Conservation (phyloP, 176 grass and related monocot genomes). For the Rhynchospora breviuscula region DNA sequence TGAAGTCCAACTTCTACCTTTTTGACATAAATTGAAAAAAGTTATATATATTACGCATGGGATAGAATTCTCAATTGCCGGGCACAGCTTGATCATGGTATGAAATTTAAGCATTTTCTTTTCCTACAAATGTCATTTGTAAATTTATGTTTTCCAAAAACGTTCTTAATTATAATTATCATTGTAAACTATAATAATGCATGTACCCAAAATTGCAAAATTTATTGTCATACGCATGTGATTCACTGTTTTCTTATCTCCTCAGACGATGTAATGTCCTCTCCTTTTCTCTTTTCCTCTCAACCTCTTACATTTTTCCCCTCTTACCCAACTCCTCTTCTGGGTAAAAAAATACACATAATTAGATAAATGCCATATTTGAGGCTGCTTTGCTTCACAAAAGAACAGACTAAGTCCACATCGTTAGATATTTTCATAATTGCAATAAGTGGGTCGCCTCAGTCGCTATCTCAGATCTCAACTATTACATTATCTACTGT, state of each 20-base stretch:
- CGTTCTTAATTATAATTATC: background rate
- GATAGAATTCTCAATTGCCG: too few relatives aligned
- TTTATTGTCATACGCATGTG: background rate
- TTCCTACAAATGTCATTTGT: background rate
- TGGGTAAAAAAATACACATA: background rate
- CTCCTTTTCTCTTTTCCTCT: background rate
- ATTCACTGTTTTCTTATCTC: conserved; percentile 1
- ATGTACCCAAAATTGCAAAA: too few relatives aligned
- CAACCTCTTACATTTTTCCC: background rate
- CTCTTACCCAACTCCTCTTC: background rate
- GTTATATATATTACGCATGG: too few relatives aligned
- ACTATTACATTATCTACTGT: too few relatives aligned
- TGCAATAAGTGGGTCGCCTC: background rate
- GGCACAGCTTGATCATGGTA: too few relatives aligned
- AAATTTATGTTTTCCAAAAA: background rate
- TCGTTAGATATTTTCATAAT: background rate
- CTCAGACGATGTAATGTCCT: background rate
- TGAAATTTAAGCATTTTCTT: background rate
- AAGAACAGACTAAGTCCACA: background rate
- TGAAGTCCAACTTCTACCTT: background rate
- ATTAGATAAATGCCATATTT: background rate
- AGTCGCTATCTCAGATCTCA: background rate
- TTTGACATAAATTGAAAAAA: background rate
- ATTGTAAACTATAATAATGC: background rate
- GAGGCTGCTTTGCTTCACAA: background rate